Evolutionary conservation across 1,139 yeast species (phyloP), one percentile per base, ranked within the genome.

Genomic region (Scheffersomyces lignicola): DNA sequence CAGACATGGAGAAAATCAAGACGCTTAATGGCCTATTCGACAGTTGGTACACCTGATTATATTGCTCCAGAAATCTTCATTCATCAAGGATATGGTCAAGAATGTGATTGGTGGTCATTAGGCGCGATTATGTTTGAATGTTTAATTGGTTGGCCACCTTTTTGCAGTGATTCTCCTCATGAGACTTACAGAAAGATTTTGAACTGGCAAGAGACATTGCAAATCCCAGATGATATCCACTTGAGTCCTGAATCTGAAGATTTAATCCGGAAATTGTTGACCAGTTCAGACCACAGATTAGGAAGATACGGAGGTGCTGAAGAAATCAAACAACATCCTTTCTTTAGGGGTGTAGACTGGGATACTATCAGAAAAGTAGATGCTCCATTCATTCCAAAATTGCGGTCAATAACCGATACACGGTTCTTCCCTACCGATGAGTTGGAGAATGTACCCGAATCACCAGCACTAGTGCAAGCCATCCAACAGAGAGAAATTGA

Each of bases 71-170:
- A 92, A 58, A 92, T 94, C 45, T 94, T 92, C 52, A 73, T 90
- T 35, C 95, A 92, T 54, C 96, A 92, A 66, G 99, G 99, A 3
- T 94, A 92, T 60, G 97, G 98, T 12, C 97, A 90, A 64, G 97
- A 92, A 58, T 94, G 99, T 65, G 99, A 92, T 60, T 92, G 99
- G 99, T 92, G 98, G 98, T 88, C 97, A 4, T 68, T 92, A 27
- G 99, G 99, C 18, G 96, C 97, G 1, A 92, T 92, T 57, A 92
- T 92, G 99, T 92, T 87, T 65, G 99, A 92, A 69, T 92, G 98
- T 69, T 70, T 92, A 44, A 88, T 92, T 45, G 99, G 99, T 13
- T 92, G 98, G 97, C 98, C 99, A 15, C 99, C 99, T 37, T 92
- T 92, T 64, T 94, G 98, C 64, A 85, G 96, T 1, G 98, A 92